phyloP scores from a whole-genome alignment of 2,329 filamentous ascomycete genomes.

The Fusarium sp. region DNA sequence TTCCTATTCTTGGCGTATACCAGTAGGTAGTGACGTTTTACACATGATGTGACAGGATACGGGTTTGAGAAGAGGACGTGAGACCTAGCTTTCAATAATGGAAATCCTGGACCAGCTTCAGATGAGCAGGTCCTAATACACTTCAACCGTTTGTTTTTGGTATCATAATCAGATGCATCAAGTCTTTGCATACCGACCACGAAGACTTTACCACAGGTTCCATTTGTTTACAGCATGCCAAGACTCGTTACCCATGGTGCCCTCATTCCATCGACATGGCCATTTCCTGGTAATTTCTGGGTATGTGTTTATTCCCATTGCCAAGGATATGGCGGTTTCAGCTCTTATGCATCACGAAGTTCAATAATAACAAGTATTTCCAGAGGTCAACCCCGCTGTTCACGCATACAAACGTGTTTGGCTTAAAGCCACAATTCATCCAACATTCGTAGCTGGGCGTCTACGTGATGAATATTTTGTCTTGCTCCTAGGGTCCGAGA shows the following conservation, averaged over 20 bases:
- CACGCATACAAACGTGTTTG: neutral
- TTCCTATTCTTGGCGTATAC: too few species aligned
- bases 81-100: neutral
- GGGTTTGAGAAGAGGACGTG: neutral
- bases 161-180: neutral
- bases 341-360: neutral
- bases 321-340: constrained; percentile 12
- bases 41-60: neutral
- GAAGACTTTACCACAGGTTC: neutral
- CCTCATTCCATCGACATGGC: constrained; percentile 18
- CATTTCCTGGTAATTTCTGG: constrained; percentile 5
- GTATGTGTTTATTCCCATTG: neutral
- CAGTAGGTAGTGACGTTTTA: neutral
- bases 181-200: neutral
- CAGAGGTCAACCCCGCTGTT: neutral
- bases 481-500: neutral
- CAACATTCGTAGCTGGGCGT: neutral
- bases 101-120: neutral
- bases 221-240: neutral
- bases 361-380: neutral
- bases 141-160: neutral
- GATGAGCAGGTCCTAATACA: neutral
- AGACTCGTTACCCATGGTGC: constrained; percentile 4
- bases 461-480: neutral
- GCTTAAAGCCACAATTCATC: neutral